Evolutionary conservation across 1,284 basidiomycete species (phyloP), one percentile per base, ranked within the genome.

Genomic region (Crepidotus sp.): DNA sequence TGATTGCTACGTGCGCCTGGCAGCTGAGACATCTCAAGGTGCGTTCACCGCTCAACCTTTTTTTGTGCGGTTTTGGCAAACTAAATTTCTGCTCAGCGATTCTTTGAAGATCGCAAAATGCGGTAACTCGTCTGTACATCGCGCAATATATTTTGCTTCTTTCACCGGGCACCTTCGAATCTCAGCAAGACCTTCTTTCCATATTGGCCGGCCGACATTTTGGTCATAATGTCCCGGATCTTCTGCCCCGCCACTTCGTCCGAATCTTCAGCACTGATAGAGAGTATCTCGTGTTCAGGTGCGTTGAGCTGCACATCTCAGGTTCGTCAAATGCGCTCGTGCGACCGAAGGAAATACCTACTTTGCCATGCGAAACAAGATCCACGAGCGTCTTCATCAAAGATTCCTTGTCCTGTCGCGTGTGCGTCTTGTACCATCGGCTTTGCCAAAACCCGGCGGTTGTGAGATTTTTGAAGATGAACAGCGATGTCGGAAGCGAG

Each of bases 1-100:
- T 99, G 39, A 61, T 98, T 35, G 76, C 66, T 14, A 94, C 93
- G 1, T 97, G 90, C 56, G 70, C 76, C 21, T 98, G 95, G 94
- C 95, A 98, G 64, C 70, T 97, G 63, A 71, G 85, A 57, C 90
- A 97, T 73, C 69, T 98, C 49, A 89, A 80, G 70, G 91, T 90
- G 57, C 60, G 78, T 65, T 40, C 42, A 49, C 21, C 17, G 40
- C 17, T 42, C 39, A 24, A 18, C 39, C 4, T 4, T 6, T 29
- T 39, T 27, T 34, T 2, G 14, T 37, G 40, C 25, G n/a, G n/a
- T n/a, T n/a, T n/a, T n/a, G n/a, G n/a, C n/a, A n/a, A 19, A 30
- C 45, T 52, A n/a, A 52, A 55, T 32, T 48, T 45, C 43, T 45
- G 7, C 19, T 7, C 54, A 90, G 87, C 72, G 74, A 49, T 93